Evolutionary conservation across 768 basidiomycete species (phyloP).

Genomic region (Agrocybe chaxingu): DNA sequence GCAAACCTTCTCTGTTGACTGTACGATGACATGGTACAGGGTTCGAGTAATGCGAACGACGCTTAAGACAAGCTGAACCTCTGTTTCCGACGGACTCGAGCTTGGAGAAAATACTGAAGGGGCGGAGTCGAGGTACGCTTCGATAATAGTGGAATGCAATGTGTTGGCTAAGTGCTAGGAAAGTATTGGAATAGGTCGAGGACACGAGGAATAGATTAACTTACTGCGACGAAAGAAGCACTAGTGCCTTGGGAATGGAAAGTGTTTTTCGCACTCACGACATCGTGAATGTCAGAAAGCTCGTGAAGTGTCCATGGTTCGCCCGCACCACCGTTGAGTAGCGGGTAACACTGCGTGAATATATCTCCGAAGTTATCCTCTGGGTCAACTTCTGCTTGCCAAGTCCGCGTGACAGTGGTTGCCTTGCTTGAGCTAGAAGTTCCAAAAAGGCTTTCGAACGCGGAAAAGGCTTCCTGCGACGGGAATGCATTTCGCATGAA

Average conservation of each 20-base stretch:
- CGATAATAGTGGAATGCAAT: slow-evolving; percentile 75
- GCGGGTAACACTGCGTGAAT: slow-evolving; percentile 20
- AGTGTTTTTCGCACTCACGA: neutral
- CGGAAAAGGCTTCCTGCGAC: slow-evolving; percentile 44
- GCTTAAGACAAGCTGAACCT: slow-evolving; percentile 56
- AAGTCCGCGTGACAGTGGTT: slow-evolving; percentile 15
- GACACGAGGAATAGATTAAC: neutral
- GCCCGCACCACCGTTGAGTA: slow-evolving; percentile 13
- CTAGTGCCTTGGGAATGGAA: slow-evolving; percentile 8
- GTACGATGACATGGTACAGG: slow-evolving; percentile 58
- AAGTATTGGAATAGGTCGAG: neutral
- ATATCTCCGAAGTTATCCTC: slow-evolving; percentile 35
- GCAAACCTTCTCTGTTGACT: slow-evolving; percentile 36
- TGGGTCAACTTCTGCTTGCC: slow-evolving; percentile 32
- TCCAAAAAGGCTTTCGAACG: slow-evolving; percentile 48
- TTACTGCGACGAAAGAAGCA: slow-evolving; percentile 18
- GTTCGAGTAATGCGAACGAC: slow-evolving; percentile 54
- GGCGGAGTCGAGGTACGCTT: slow-evolving; percentile 85
- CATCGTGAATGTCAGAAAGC: slow-evolving; percentile 14
- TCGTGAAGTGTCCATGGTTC: slow-evolving; percentile 33
- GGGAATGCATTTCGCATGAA: slow-evolving; percentile 63
- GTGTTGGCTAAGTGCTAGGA: slow-evolving; percentile 64
- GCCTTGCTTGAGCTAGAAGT: slow-evolving; percentile 16
- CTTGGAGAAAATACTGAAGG: slow-evolving; percentile 77
- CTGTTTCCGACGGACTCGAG: slow-evolving; percentile 53